These are phyloP conservation scores for Podaxis carcinomalis DNA, from an alignment of 768 basidiomycete genomes.

Conservation along the genomic window DNA sequence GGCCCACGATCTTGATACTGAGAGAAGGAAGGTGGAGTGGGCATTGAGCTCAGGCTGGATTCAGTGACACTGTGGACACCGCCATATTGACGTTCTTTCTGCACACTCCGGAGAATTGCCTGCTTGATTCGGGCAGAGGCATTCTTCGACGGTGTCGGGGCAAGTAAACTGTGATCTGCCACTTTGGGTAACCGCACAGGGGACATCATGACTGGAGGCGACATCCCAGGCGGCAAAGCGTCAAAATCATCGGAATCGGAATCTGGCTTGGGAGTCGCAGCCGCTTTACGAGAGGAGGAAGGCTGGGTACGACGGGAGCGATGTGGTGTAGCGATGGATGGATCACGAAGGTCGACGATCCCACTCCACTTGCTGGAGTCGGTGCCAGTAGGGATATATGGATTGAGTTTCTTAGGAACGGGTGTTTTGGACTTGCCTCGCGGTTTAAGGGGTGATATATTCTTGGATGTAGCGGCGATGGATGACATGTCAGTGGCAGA, in stretches of 20 bases:
- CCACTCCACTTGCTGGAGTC: conserved; percentile 63
- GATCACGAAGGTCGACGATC: conserved; percentile 65
- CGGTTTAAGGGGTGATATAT: conserved; percentile 48
- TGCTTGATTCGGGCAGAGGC: conserved; percentile 67
- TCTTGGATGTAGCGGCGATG: conserved; percentile 24
- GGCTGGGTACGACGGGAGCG: conserved; percentile 26
- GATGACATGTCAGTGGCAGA: conserved; percentile 34
- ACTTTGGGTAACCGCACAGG: conserved; percentile 40
- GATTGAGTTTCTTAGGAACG: conserved; percentile 48
- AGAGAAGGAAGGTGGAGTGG: conserved; percentile 68
- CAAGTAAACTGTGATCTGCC: conserved; percentile 22
- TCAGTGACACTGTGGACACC: conserved; percentile 29
- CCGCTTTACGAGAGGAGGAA: conserved; percentile 13
- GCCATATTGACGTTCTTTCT: conserved; percentile 29
- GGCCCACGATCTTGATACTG: conserved; percentile 48
- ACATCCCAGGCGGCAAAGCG: conserved; percentile 52
- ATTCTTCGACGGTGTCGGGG: conserved; percentile 67
- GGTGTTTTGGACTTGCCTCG: conserved; percentile 55
- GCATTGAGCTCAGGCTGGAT: conserved; percentile 65
- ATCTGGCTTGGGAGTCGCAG: conserved; percentile 21
- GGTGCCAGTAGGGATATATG: conserved; percentile 51
- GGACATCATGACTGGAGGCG: conserved; percentile 53
- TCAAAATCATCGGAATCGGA: conserved; percentile 48
- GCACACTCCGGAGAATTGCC: conserved; percentile 56
- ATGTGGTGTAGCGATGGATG: conserved; percentile 43